These are phyloP conservation scores for Eimeria necatrix DNA, from an alignment of 169 alveolate species.

Conservation along the genomic window DNA sequence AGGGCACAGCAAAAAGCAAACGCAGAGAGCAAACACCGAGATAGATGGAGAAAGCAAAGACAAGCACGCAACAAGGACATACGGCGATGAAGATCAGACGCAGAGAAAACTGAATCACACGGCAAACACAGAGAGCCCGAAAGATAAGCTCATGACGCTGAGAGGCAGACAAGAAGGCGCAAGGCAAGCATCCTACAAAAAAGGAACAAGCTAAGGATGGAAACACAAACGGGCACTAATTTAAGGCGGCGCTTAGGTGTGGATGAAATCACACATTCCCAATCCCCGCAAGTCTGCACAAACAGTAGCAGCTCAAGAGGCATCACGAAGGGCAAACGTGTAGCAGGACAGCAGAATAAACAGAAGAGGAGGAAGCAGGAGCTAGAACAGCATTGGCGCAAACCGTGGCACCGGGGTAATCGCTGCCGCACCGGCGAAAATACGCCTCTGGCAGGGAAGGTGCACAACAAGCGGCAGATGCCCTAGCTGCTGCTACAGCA, in stretches of 20 bases:
- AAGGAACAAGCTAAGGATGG: too few species aligned
- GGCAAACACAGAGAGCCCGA: background rate
- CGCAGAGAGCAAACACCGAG: background rate
- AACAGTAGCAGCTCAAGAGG: too few species aligned
- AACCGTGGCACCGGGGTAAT: background rate
- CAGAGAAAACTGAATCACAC: too few species aligned
- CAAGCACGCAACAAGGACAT: background rate
- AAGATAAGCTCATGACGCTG: background rate
- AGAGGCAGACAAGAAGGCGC: background rate
- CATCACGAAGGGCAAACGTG: too few species aligned
- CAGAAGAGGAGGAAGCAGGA: background rate
- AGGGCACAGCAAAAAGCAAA: background rate
- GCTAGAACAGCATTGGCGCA: background rate
- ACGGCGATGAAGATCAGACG: background rate
- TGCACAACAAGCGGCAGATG: background rate
- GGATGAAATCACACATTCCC: too few species aligned
- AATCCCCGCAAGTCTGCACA: too few species aligned
- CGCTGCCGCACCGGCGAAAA: background rate
- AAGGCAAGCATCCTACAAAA: background rate
- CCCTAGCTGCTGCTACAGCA: conserved; percentile 1
- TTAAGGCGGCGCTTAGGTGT: too few species aligned
- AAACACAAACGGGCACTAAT: too few species aligned
- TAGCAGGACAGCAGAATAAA: background rate
- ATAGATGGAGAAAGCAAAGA: background rate
- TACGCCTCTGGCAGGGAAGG: background rate